Base-by-base conservation (phyloP, 768 basidiomycete species). In the Leucocoprinus leucothites region DNA sequence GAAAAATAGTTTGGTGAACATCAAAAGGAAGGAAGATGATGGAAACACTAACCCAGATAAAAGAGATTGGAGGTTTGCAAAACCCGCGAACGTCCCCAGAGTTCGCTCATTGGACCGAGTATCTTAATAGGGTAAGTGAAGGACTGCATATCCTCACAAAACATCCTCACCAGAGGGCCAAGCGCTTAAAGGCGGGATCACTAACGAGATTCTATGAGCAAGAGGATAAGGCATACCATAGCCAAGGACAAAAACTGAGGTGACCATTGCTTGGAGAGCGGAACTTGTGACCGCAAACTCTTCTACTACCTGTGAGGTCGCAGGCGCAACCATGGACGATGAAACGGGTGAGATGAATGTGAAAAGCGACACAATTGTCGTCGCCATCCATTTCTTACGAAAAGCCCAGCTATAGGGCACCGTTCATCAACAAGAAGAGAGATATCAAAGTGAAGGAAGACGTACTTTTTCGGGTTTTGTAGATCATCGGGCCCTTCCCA, bases 261-360 rank as follows among this genome's bases (percentile, higher is more conserved):
- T 82, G 24, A 77, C 79, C 69, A 91, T 77, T 1, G 80, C 81
- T 18, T 81, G 68, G 3, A 82, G 51, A 0, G 72, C 77, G 1
- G 60, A 57, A 61, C 64, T 82, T 8, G 76, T 82, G 24, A 89
- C 76, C 1, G 79, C 74, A 57, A 91, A 84, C 18, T 81, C 66
- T 2, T 64, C 55, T 13, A 74, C 83, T 0, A 91, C 61, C 50
- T 82, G 75, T 3, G 59, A 57, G 0, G 75, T 70, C 0, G 87
- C 88, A 0, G 88, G 88, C 0, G 89, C 84, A 1, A 89, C 71
- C 82, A 89, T 89, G 3, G 87, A 81, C 3, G 89, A 91, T 0
- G 87, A 82, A 0, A 90, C 73, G 0, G 87, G 85, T 6, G 74
- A 75, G 34, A 88, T 85, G 63, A 88, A 85, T 0, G 87, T 85